A percentile compares a stretch with the other conserved stretches of the same genome.
Conservation (phyloP, 208 protist genomes). For the Crithidia sp. region DNA sequence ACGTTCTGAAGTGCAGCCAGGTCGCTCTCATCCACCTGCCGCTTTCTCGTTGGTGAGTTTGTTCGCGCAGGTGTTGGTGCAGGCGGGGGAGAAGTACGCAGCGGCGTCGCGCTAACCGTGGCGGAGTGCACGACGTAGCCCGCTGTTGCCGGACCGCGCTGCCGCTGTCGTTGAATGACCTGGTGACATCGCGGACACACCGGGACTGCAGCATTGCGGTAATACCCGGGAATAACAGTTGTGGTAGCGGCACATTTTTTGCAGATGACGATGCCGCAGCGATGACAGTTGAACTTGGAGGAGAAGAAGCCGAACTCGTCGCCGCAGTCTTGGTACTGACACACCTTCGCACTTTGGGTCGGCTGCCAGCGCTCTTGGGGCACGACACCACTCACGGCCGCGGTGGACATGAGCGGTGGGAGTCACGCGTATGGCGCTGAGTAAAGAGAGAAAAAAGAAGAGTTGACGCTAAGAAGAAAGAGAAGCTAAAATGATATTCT, state of each 20-base stretch:
- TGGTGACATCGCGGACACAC: constrained; percentile 63
- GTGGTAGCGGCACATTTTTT: constrained; percentile 42
- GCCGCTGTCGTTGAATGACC: constrained; percentile 44
- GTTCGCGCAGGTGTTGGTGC: not conserved
- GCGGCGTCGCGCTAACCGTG: constrained; percentile 13
- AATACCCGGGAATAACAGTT: constrained; percentile 48
- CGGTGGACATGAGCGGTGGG: constrained; percentile 11
- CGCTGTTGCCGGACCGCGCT: constrained; percentile 11
- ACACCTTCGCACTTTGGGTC: constrained; percentile 42
- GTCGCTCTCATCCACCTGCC: constrained; percentile 4
- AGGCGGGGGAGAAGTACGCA: constrained; percentile 7
- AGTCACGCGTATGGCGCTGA: no score
- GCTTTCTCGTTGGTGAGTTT: not conserved
- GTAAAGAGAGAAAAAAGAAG: no score
- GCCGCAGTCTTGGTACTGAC: constrained; percentile 78
- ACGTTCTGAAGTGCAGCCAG: constrained; percentile 12
- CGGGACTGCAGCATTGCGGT: constrained; percentile 37
- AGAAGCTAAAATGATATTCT: no score
- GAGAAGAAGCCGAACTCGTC: constrained; percentile 59
- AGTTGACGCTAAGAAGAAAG: no score
- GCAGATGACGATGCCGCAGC: constrained; percentile 79
- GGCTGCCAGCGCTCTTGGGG: constrained; percentile 60
- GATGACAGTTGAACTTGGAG: constrained; percentile 57
- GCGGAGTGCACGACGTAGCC: constrained; percentile 19
- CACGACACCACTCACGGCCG: constrained; percentile 48